phyloP scores from a whole-genome alignment of 192 early-diverging fungal species.

The Jimgerdemannia lactiflua region DNA sequence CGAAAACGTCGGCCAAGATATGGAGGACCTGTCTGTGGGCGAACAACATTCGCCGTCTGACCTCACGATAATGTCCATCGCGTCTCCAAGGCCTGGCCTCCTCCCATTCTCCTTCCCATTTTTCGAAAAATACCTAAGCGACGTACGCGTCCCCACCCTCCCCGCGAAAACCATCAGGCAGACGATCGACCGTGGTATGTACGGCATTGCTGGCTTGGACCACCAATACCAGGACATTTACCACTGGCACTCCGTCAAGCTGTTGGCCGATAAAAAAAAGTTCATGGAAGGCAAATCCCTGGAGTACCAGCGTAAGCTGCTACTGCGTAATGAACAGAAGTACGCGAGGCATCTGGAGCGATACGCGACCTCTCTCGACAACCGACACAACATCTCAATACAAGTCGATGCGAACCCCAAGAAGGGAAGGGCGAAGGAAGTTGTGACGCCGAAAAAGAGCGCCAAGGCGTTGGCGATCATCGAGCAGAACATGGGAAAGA shows the following conservation, averaged over 20 bases:
- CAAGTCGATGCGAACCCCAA: too few species aligned
- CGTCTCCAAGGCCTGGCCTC: too few species aligned
- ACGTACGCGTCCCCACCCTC: constrained; percentile 1
- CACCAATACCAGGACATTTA: too few species aligned
- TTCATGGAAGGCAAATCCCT: not conserved
- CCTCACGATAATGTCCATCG: too few species aligned
- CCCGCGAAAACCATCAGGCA: not conserved
- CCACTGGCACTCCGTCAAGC: too few species aligned
- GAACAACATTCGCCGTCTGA: too few species aligned
- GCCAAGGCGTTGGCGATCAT: too few species aligned
- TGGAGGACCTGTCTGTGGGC: too few species aligned
- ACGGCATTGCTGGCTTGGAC: not conserved
- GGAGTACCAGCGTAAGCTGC: too few species aligned
- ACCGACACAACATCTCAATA: too few species aligned
- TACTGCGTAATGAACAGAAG: constrained; percentile 4
- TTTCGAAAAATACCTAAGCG: constrained; percentile 11
- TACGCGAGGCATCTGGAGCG: not conserved
- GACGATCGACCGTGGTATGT: not conserved
- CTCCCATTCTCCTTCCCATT: constrained; percentile 9
- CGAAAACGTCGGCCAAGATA: too few species aligned
- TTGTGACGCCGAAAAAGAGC: not conserved
- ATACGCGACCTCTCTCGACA: constrained; percentile 14
- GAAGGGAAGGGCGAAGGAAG: too few species aligned
- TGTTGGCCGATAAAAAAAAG: not conserved
- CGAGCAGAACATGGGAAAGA: not conserved